Base-by-base conservation (phyloP, 2,329 filamentous ascomycete species). In the Scedosporium minutisporum region DNA sequence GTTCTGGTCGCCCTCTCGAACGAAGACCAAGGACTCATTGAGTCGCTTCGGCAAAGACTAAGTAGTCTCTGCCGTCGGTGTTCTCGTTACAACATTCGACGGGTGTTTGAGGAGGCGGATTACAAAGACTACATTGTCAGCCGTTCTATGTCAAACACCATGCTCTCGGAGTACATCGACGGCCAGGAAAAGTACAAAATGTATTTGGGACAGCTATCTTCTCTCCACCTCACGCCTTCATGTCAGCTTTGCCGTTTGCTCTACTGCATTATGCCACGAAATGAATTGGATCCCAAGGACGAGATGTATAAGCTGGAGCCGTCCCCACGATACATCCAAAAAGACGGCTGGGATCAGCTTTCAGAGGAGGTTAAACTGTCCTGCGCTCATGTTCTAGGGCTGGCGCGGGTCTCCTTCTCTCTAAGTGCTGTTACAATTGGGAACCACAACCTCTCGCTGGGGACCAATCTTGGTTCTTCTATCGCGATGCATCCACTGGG, bases 191-290 rank as follows among this genome's bases (percentile, higher is more conserved):
- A 48, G 18, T 29, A 48, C 38, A 10, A n/a, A 27, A 42, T 60
- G n/a, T 10, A 14, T 14, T 21, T 60, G 4, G 58, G 41, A 23
- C 7, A 46, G 38, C 58, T 48, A 6, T 60, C 58, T 23, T 14
- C 27, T 23, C 58, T 60, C 1, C 23, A 48, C 41, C 38, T 60
- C 5, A 44, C 42, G 4, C 41, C 58, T 9, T 27, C 21, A 9
- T 60, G 58, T 18, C 58, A 42, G 41, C n/a, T 60, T 23, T 60
- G 58, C 21, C 27, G 58, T 14, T 44, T 60, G 6, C 58, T 60
- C 10, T 48, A 46, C 58, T 23, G 38, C 21, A 46, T 60, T 44
- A 46, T 48, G 38, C 58, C 58, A 6, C 58, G 58, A 46, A 38
- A 48, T 33, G 38, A 14, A 12, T 51, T 51, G 9, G 38, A 60